Conservation (phyloP, 2,329 filamentous ascomycete genomes). For the Fonsecaea erecta region DNA sequence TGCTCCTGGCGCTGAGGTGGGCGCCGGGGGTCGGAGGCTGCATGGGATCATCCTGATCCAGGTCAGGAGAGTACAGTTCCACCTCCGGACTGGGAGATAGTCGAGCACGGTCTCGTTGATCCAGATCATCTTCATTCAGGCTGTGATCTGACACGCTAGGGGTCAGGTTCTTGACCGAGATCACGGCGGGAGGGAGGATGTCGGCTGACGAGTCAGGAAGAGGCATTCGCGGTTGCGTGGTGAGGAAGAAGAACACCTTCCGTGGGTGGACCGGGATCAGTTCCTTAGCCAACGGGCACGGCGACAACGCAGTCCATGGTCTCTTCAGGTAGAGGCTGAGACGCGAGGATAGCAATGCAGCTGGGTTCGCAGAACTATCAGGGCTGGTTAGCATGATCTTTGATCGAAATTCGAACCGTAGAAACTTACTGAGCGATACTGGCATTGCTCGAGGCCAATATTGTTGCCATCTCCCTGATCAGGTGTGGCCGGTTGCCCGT, state of each 20-base stretch:
- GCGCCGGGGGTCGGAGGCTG: slow-evolving; percentile 66
- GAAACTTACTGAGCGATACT: slow-evolving; percentile 86
- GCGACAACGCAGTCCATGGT: slow-evolving; percentile 74
- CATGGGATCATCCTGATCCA: slow-evolving; percentile 70
- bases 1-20: slow-evolving; percentile 62
- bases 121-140: slow-evolving; percentile 67
- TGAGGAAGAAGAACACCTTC: slow-evolving; percentile 95
- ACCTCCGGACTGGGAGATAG: slow-evolving; percentile 92
- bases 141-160: slow-evolving; percentile 76
- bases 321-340: slow-evolving; percentile 89
- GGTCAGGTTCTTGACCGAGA: slow-evolving; percentile 70
- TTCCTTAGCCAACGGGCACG: slow-evolving; percentile 90
- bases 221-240: slow-evolving; percentile 80
- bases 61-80: slow-evolving; percentile 83
- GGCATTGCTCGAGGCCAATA: slow-evolving; percentile 75
- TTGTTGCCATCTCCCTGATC: slow-evolving; percentile 86
- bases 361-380: slow-evolving; percentile 87
- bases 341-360: slow-evolving; percentile 91
- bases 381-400: slow-evolving; percentile 40
- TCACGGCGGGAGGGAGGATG: slow-evolving; percentile 53
- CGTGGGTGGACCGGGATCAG: slow-evolving; percentile 89
- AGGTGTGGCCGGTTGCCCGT: slow-evolving; percentile 91
- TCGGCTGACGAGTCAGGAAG: slow-evolving; percentile 70
- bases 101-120: slow-evolving; percentile 63
- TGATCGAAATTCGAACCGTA: not conserved